These are phyloP conservation scores for Candida hungchunana DNA, from an alignment of 805 yeast genomes.

Conservation along the genomic window DNA sequence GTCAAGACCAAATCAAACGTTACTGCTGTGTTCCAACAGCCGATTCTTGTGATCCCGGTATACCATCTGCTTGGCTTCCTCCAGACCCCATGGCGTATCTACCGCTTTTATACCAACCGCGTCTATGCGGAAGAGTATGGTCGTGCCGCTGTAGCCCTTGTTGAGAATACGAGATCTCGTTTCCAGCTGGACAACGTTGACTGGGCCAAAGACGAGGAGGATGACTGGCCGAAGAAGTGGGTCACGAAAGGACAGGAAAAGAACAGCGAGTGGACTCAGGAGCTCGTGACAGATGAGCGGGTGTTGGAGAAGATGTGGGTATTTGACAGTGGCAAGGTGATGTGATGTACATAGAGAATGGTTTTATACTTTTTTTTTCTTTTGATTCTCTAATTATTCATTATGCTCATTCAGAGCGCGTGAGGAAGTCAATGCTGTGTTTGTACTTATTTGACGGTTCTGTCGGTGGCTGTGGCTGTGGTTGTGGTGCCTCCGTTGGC, in stretches of 20 bases:
- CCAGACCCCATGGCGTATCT: constrained; percentile 70
- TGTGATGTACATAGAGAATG: no score
- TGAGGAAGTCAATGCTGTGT: constrained; percentile 24
- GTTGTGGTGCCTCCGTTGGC: neutral
- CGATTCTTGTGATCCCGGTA: constrained; percentile 69
- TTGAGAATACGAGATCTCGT: constrained; percentile 44
- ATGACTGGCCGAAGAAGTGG: constrained; percentile 87
- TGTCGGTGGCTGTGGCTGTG: neutral
- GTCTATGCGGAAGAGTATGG: constrained; percentile 65
- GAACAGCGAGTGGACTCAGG: constrained; percentile 85
- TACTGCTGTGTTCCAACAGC: constrained; percentile 69
- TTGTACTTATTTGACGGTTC: constrained; percentile 15
- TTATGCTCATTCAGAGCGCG: no score
- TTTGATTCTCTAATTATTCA: no score
- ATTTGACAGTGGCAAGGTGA: constrained; percentile 28
- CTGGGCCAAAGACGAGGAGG: constrained; percentile 56
- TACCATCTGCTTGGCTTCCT: constrained; percentile 78
- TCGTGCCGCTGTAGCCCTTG: constrained; percentile 45
- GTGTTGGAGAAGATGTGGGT: constrained; percentile 51
- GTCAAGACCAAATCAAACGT: constrained; percentile 32
- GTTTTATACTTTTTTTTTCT: no score
- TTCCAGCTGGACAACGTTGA: constrained; percentile 41
- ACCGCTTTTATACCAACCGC: constrained; percentile 73
- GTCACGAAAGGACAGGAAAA: constrained; percentile 68
- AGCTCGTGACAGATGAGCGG: constrained; percentile 64